Conservation (phyloP, 345 rosid genomes). For the Cochlearia excelsa region DNA sequence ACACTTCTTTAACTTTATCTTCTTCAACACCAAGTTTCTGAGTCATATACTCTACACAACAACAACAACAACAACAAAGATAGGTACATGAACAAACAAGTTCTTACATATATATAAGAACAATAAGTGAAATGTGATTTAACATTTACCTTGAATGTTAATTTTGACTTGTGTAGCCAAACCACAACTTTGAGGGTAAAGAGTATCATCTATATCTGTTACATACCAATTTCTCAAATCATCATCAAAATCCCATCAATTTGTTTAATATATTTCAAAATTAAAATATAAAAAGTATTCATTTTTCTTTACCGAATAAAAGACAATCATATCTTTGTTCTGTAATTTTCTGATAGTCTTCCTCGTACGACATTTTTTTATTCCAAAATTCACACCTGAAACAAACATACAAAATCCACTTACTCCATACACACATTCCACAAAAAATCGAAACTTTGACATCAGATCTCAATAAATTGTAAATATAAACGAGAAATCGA, state of each 20-base stretch:
- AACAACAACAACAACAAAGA: slow-evolving; percentile 13
- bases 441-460: no score
- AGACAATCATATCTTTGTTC: slow-evolving; percentile 49
- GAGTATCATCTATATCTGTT: slow-evolving; percentile 69
- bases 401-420: no score
- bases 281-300: no score
- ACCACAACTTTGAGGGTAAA: slow-evolving; percentile 76
- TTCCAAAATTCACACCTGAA: slow-evolving; percentile 22
- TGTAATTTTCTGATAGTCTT: slow-evolving; percentile 25
- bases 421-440: no score
- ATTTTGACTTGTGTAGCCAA: slow-evolving; percentile 49
- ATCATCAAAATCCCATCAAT: background rate
- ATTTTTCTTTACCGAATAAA: slow-evolving; percentile 44
- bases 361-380: slow-evolving; percentile 42
- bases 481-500: no score
- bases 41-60: slow-evolving; percentile 64
- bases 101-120: no score
- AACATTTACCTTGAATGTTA: slow-evolving; percentile 63
- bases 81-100: background rate
- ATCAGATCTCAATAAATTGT: no score
- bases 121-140: no score
- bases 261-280: no score
- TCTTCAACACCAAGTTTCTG: slow-evolving; percentile 60
- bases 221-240: slow-evolving; percentile 14
- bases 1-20: slow-evolving; percentile 58